Base-by-base conservation (phyloP, 176 grass and related monocot genomes). In the Eremochloa ophiuroides region DNA sequence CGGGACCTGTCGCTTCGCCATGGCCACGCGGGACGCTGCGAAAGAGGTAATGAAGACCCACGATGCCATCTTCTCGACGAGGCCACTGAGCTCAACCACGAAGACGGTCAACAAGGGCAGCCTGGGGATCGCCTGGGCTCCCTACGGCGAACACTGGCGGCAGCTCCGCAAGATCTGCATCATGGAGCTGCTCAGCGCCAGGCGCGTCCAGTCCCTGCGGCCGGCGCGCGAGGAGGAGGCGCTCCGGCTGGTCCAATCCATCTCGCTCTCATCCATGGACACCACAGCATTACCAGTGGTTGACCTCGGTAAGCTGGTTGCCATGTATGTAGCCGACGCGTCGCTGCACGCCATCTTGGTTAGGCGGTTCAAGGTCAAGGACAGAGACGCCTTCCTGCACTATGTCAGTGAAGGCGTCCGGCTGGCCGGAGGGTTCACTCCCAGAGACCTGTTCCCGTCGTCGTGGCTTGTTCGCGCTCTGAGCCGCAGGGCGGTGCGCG, bases 161-260 rank as follows among this genome's bases (percentile, higher is more conserved):
- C 85, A 82, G 16, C 56, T 88, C 2, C 71, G 85, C 35, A 88
- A 55, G 82, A 74, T 85, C 62, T 64, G 89, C 71, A 16, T 63
- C 56, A 20, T 85, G 8, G 82, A 75, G 23, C 76, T 91, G n/a
- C 59, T 29, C 12, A 28, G 25, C 25, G 25, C 26, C 12, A 9
- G 10, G 10, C n/a, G n/a, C 4, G 55, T 59, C n/a, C 53, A 7
- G 18, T 4, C 47, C 4, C 17, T 51, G 17, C 30, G 30, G 62
- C 6, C 62, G 20, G 30, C 31, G 18, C 62, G 62, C 13, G 62
- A 65, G 16, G 62, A 65, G 13, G 62, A 35, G 14, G 30, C 16
- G 1, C 6, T 2, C 2, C 3, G 29, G 1, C 29, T 65, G 8
- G 30, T 35, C 30, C 4, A 2, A 5, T 14, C 62, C 13, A 35